These are phyloP conservation scores for Pythium dissotocum DNA, from an alignment of 352 stramenopile genomes.

Conservation along the genomic window DNA sequence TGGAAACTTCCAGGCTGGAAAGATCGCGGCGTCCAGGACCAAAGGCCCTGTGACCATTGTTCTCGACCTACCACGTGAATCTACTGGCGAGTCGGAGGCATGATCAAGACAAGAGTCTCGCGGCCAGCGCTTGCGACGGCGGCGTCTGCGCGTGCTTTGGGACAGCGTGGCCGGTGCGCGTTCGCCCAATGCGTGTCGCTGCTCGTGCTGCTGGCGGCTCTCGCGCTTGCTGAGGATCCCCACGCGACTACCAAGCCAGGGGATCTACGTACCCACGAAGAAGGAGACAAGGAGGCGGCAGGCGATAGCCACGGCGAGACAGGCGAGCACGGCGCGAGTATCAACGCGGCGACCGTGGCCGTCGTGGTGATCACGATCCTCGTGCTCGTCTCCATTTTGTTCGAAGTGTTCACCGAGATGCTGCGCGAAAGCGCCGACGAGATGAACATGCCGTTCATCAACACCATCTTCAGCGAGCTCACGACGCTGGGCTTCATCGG, in stretches of 20 bases:
- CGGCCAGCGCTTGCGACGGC: background rate
- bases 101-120: background rate
- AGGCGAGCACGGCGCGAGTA: background rate
- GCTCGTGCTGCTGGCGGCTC: constrained; percentile 22
- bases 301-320: constrained; percentile 8
- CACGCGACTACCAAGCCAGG: background rate
- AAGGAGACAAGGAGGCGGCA: background rate
- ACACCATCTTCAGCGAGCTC: constrained; percentile 34
- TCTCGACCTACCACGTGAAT: too few species aligned
- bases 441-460: constrained; percentile 33
- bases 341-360: constrained; percentile 35
- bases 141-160: background rate
- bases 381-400: constrained; percentile 45
- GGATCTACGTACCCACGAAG: background rate
- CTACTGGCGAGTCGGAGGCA: too few species aligned
- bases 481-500: constrained; percentile 27
- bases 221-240: constrained; percentile 22
- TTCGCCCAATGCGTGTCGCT: constrained; percentile 15
- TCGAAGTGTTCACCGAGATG: constrained; percentile 27
- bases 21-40: background rate
- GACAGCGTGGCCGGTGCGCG: constrained; percentile 5
- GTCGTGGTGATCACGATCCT: constrained; percentile 70
- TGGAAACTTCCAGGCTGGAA: background rate
- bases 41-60: too few species aligned
- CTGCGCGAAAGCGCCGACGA: constrained; percentile 29